Conservation (phyloP, 1,284 basidiomycete genomes). For the Naganishia sp. region DNA sequence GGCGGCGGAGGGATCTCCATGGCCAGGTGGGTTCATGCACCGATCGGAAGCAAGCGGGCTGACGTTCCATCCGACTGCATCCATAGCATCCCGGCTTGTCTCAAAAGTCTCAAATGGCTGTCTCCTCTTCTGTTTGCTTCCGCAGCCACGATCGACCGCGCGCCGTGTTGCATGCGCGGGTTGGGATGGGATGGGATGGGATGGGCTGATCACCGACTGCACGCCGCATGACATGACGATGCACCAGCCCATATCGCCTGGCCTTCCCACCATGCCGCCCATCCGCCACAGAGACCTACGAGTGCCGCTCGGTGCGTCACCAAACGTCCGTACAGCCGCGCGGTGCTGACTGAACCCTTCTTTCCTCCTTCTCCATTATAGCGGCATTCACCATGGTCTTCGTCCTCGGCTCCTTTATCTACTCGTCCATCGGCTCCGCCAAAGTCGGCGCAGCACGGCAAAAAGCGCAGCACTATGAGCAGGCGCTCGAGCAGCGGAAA, state of each 20-base stretch:
- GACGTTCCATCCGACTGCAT: too few species aligned
- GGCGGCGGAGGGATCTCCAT: background rate
- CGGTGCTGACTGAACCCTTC: background rate
- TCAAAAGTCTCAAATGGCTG: too few species aligned
- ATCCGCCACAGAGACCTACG: slow-evolving; percentile 22
- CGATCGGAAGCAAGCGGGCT: too few species aligned
- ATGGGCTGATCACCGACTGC: too few species aligned
- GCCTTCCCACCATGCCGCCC: slow-evolving; percentile 13
- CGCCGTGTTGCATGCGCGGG: too few species aligned
- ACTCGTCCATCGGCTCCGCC: slow-evolving; percentile 31
- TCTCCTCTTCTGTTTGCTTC: too few species aligned
- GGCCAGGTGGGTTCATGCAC: background rate
- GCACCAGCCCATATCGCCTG: background rate
- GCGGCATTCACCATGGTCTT: slow-evolving; percentile 36
- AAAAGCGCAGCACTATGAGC: slow-evolving; percentile 12
- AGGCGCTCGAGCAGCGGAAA: slow-evolving; percentile 26
- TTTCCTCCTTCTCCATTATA: slow-evolving; percentile 2
- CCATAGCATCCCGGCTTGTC: too few species aligned
- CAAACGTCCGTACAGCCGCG: too few species aligned
- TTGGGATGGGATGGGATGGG: too few species aligned
- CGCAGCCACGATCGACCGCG: too few species aligned
- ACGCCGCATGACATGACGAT: background rate
- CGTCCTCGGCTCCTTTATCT: slow-evolving; percentile 33
- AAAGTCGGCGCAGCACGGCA: slow-evolving; percentile 15
- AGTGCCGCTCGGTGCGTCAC: slow-evolving; percentile 24